These are phyloP conservation scores for Tylopilus sp. DNA, from an alignment of 768 basidiomycete genomes.

Conservation along the genomic window DNA sequence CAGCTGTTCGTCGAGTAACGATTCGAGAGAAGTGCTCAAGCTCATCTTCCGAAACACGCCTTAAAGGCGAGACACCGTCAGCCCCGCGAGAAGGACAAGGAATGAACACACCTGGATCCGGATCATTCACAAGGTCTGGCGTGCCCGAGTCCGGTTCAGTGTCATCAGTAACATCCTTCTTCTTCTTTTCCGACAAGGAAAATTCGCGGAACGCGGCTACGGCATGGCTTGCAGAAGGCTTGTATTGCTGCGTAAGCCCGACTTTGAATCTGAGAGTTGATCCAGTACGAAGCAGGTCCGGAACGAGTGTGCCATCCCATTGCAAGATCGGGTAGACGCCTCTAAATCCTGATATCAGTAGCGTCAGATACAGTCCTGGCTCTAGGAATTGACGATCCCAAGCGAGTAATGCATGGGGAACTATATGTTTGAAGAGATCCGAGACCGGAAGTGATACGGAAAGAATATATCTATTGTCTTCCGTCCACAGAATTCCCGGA, in stretches of 20 bases:
- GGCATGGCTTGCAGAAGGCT: slow-evolving; percentile 51
- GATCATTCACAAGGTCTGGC: background rate
- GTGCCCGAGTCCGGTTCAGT: background rate
- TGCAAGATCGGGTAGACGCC: slow-evolving; percentile 52
- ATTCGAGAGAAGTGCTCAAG: slow-evolving; percentile 60
- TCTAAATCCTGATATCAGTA: slow-evolving; percentile 59
- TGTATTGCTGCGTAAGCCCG: slow-evolving; percentile 58
- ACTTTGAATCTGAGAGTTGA: slow-evolving; percentile 52
- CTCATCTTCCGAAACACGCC: slow-evolving; percentile 58
- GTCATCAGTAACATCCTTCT: background rate
- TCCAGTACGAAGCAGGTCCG: slow-evolving; percentile 33
- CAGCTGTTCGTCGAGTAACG: slow-evolving; percentile 55
- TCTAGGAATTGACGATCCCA: slow-evolving; percentile 69
- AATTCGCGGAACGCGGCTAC: slow-evolving; percentile 48
- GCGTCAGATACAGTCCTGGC: slow-evolving; percentile 53
- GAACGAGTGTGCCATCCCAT: slow-evolving; percentile 40
- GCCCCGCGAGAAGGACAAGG: background rate
- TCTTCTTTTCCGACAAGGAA: slow-evolving; percentile 38
- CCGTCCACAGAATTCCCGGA: slow-evolving; percentile 55
- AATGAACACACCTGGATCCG: background rate
- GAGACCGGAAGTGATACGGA: slow-evolving; percentile 58
- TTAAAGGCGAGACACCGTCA: slow-evolving; percentile 26
- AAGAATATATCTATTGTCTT: slow-evolving; percentile 49
- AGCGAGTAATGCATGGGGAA: slow-evolving; percentile 65
- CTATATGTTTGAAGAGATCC: slow-evolving; percentile 47